Base-by-base conservation (phyloP, 202 grass and related monocot genomes). In the Schoenoplectus tabernaemontani region DNA sequence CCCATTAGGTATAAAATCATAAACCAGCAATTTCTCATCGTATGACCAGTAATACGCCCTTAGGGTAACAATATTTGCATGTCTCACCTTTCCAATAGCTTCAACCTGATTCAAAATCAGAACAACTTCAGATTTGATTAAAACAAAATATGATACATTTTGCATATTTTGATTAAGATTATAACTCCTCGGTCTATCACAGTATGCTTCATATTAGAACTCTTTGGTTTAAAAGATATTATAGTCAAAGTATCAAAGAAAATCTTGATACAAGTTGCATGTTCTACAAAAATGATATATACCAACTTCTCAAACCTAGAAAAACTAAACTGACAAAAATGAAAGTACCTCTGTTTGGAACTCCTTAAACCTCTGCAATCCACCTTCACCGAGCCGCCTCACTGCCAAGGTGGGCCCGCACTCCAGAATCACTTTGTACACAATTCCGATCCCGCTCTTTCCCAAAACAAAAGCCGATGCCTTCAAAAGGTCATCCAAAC, bases 31-130 rank as follows among this genome's bases (percentile, higher is more conserved):
- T 81, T 95, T 98, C 86, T 98, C 95, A 76, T 98, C 95, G 15
- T 83, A 89, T 60, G 95, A 98, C 95, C 95, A 98, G 71, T 98
- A 95, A 85, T 98, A 98, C 44, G 95, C 95, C 83, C 89, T 91
- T 71, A 98, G 76, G 47, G 88, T 78, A 66, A 95, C 89, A 62
- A 98, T 87, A 67, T 95, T 94, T 23, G 91, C 83, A 89, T 98
- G 95, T 20, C 68, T 81, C 22, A 98, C 95, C 81, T 91, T 94
- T 61, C 91, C 89, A 23, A 98, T 92, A 9, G 95, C 88, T 81
- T 98, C 95, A 26, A 95, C 86, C 78, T 80, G 60, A 46, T 79
- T 60, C 57, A 79, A 32, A 79, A 60, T 39, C 47, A 13, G 12
- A 72, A 30, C 62, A 39, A 37, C 13, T 47, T 72, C 23, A 48